Base-by-base conservation (phyloP, 129 eudicot species). In the Kitagawia praeruptora region DNA sequence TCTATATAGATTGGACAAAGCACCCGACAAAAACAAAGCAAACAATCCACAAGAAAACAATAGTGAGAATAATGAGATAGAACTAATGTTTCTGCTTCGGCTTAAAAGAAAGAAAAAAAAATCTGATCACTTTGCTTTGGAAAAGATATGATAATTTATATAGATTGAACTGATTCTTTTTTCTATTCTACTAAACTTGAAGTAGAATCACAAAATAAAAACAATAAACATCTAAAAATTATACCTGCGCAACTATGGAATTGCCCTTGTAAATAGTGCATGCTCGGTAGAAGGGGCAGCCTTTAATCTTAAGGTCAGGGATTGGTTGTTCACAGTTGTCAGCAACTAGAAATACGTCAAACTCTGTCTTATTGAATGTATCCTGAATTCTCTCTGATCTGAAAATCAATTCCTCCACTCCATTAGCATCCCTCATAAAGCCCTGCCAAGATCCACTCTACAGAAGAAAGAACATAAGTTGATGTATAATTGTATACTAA, bases 211-310 rank as follows among this genome's bases (percentile, higher is more conserved):
- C 8, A 5, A 21, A 75, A 74, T 0, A 34, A 42, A 37, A 3
- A 42, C 53, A 3, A 39, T 15, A 72, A 19, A 69, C 45, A 21
- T 47, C 70, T 8, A 66, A 58, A 39, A 19, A 41, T 61, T 90
- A 61, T 93, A 94, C 98, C 98, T 94, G 90, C 44, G 97, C 98
- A 69, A 88, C 85, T 49, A 94, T 76, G 64, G 91, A 83, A 79
- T 91, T 78, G 42, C 82, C 97, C 16, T 80, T 87, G 70, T 94
- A 94, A 39, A 94, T 85, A 63, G 98, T 91, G 87, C 98, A 91
- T 23, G 98, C 83, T 85, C 97, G 88, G 80, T 80, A 76, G 84
- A 89, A 91, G 73, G 90, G 89, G 75, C 84, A 82, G 73, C 98
- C 98, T 87, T 82, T 91, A 86, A 94, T 87, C 83, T 80, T 89